A percentile compares a stretch with the other conserved stretches of the same genome.
Evolutionary conservation across 2,329 filamentous ascomycete species (phyloP).

Genomic region (Colletotrichum cordylinicola): DNA sequence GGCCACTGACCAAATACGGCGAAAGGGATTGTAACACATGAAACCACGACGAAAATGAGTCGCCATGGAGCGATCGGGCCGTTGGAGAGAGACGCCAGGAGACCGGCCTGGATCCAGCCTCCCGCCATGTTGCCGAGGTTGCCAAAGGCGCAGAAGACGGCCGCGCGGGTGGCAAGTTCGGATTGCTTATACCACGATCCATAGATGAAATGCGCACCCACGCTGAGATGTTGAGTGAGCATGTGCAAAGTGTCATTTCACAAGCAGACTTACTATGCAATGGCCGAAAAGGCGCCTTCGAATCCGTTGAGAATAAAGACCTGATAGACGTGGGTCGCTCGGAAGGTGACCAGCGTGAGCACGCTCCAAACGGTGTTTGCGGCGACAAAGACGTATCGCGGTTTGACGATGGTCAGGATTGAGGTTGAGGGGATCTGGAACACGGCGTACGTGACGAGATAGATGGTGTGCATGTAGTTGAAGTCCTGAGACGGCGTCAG

Average conservation of each 20-base stretch:
- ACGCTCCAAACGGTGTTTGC: constrained; percentile 49
- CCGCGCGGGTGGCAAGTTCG: constrained; percentile 45
- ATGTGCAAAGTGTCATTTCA: background rate
- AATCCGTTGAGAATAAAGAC: constrained; percentile 49
- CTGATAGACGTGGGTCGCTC: constrained; percentile 46
- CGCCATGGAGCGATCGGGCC: constrained; percentile 44
- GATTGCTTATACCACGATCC: constrained; percentile 49
- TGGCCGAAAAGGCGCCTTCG: constrained; percentile 48
- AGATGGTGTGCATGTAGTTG: constrained; percentile 41
- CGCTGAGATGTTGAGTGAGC: constrained; percentile 30
- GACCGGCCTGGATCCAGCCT: constrained; percentile 49
- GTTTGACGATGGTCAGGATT: constrained; percentile 24
- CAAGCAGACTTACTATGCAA: constrained; percentile 42
- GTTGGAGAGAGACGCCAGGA: constrained; percentile 40
- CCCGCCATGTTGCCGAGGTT: constrained; percentile 49
- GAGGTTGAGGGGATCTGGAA: constrained; percentile 50
- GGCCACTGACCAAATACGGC: constrained; percentile 39
- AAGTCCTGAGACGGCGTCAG: constrained; percentile 28
- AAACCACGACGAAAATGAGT: constrained; percentile 49
- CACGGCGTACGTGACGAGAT: constrained; percentile 46
- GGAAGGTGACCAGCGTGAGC: constrained; percentile 47
- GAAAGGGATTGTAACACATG: constrained; percentile 45
- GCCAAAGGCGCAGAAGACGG: constrained; percentile 46
- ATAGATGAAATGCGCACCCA: constrained; percentile 48
- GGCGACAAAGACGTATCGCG: constrained; percentile 27